Percentiles rank a stretch among this genome's conserved stretches.
Evolutionary conservation across 1,284 basidiomycete genomes (phyloP).

Genomic region (Sphaerobolus stellatus): DNA sequence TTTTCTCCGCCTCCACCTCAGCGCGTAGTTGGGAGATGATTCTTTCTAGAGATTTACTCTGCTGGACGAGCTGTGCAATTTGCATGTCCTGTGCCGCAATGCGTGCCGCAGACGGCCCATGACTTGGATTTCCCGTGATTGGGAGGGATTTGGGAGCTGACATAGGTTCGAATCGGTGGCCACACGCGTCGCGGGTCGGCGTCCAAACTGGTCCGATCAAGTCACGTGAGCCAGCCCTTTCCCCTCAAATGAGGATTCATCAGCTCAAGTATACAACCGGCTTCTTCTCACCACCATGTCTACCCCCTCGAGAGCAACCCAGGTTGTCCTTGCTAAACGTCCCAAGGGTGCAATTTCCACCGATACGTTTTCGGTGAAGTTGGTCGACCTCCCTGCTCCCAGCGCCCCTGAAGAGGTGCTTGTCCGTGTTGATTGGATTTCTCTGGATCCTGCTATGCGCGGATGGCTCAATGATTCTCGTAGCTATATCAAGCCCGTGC

Average conservation of each 20-base stretch:
- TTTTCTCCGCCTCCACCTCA: constrained; percentile 44
- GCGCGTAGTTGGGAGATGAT: constrained; percentile 51
- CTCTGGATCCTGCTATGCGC: constrained; percentile 85
- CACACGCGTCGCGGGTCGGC: not conserved
- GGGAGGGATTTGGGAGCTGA: constrained; percentile 3
- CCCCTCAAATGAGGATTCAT: not conserved
- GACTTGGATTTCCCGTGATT: constrained; percentile 2
- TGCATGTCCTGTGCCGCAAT: constrained; percentile 11
- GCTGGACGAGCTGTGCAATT: constrained; percentile 30
- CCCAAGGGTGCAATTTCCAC: constrained; percentile 65
- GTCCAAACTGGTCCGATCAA: not conserved
- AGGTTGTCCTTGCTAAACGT: constrained; percentile 72
- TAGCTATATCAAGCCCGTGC: constrained; percentile 57
- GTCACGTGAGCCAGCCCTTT: not conserved
- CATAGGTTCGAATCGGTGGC: not conserved
- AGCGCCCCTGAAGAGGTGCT: constrained; percentile 60
- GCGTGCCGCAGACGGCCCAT: constrained; percentile 11
- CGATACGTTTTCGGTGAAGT: constrained; percentile 62
- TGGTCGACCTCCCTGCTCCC: constrained; percentile 38
- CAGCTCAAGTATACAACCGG: not conserved
- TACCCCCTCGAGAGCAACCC: constrained; percentile 35
- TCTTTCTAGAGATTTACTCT: constrained; percentile 60
- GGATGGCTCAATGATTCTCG: constrained; percentile 73
- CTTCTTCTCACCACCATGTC: not conserved
- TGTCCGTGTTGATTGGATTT: constrained; percentile 72